Conservation (phyloP, 2,329 filamentous ascomycete genomes). For the Fonsecaea pedrosoi region DNA sequence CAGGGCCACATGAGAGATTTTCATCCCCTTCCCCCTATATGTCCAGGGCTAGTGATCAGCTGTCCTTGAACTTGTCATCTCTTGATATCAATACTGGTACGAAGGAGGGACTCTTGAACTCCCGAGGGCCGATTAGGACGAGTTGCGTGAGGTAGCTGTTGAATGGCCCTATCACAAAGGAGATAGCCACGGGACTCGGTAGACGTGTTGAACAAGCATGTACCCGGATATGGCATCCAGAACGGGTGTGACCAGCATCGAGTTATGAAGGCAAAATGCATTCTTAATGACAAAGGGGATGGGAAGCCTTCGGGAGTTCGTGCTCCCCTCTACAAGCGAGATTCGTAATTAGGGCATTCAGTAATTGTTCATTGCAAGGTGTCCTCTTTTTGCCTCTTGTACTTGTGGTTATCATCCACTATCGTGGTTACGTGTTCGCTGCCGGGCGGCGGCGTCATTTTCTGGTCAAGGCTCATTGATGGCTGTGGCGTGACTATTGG, state of each 20-base stretch:
- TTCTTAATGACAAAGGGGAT: slow-evolving; percentile 8
- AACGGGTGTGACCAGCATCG: background rate
- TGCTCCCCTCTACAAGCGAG: background rate
- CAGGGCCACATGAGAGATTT: background rate
- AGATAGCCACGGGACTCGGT: slow-evolving; percentile 2
- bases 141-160: slow-evolving; percentile 7
- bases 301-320: slow-evolving; percentile 15
- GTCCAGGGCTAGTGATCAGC: slow-evolving; percentile 7
- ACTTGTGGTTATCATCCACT: slow-evolving; percentile 10
- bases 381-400: slow-evolving; percentile 19
- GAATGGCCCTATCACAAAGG: slow-evolving; percentile 19
- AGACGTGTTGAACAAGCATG: background rate
- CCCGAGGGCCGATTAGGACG: background rate
- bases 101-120: slow-evolving; percentile 2
- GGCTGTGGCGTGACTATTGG: slow-evolving; percentile 36
- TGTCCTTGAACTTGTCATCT: background rate
- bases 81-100: background rate
- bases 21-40: background rate
- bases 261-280: slow-evolving; percentile 1
- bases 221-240: slow-evolving; percentile 17
- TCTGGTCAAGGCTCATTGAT: slow-evolving; percentile 30
- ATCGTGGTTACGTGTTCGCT: slow-evolving; percentile 20
- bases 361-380: slow-evolving; percentile 20
- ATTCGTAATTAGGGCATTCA: slow-evolving; percentile 4
- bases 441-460: slow-evolving; percentile 28